Conservation (phyloP, 1,139 yeast genomes). For the Kodamaea sp. region DNA sequence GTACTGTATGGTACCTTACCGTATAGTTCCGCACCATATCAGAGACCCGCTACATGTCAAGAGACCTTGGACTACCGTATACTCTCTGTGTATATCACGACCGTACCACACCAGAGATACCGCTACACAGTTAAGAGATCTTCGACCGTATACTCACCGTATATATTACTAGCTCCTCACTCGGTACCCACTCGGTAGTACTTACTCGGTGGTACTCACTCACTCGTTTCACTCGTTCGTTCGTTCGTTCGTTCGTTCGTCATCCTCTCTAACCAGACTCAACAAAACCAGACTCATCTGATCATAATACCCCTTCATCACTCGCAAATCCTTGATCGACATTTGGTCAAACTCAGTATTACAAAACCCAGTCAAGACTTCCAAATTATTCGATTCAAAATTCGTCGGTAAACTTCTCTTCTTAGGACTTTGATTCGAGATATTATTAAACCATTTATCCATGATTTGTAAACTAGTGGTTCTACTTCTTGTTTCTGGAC, state of each 20-base stretch:
- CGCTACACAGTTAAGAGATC: too few species aligned
- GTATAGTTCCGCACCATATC: too few species aligned
- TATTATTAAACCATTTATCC: constrained; percentile 45
- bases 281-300: constrained; percentile 26
- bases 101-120: too few species aligned
- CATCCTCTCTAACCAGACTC: neutral
- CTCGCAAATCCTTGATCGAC: constrained; percentile 34
- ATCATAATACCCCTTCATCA: constrained; percentile 35
- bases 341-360: constrained; percentile 35
- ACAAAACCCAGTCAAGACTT: constrained; percentile 32
- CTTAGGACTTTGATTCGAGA: constrained; percentile 11
- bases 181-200: too few species aligned
- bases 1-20: too few species aligned
- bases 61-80: too few species aligned
- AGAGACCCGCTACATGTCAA: too few species aligned
- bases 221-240: constrained; percentile 10
- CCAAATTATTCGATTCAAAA: constrained; percentile 8
- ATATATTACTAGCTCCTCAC: neutral
- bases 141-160: too few species aligned
- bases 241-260: constrained; percentile 10
- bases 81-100: too few species aligned
- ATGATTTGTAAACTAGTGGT: constrained; percentile 42
- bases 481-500: constrained; percentile 31
- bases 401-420: constrained; percentile 8
- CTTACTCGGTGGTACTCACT: too few species aligned